Conservation (phyloP, 2,329 filamentous ascomycete species). For the Botryotinia convoluta region DNA sequence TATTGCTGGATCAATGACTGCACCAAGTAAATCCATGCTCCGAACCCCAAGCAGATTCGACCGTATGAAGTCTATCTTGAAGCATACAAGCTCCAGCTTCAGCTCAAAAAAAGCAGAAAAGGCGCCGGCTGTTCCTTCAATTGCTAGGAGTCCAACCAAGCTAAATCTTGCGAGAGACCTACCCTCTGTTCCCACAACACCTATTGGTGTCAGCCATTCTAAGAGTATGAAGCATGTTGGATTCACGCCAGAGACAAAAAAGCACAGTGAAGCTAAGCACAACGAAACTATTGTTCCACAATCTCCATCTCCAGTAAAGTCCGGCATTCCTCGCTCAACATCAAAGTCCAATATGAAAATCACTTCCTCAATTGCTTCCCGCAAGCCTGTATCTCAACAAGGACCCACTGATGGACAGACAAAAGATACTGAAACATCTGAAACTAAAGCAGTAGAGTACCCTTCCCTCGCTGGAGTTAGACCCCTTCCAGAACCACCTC, state of each 20-base stretch:
- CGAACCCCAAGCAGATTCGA: slow-evolving; percentile 39
- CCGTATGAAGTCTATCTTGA: slow-evolving; percentile 58
- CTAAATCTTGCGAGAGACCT: slow-evolving; percentile 55
- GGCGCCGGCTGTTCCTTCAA: slow-evolving; percentile 29
- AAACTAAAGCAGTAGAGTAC: slow-evolving; percentile 29
- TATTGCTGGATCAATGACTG: slow-evolving; percentile 38
- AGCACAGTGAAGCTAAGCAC: slow-evolving; percentile 48
- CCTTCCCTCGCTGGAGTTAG: slow-evolving; percentile 34
- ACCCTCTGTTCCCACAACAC: slow-evolving; percentile 58
- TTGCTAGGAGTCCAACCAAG: slow-evolving; percentile 44
- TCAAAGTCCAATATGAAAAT: slow-evolving; percentile 37
- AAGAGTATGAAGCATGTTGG: slow-evolving; percentile 71
- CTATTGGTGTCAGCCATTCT: slow-evolving; percentile 45
- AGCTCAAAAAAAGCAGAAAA: slow-evolving; percentile 29
- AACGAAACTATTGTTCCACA: slow-evolving; percentile 42
- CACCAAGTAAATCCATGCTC: slow-evolving; percentile 28
- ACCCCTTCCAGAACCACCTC: slow-evolving; percentile 30
- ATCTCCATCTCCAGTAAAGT: slow-evolving; percentile 57
- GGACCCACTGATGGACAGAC: not conserved
- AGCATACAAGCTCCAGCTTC: slow-evolving; percentile 35
- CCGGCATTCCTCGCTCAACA: slow-evolving; percentile 45
- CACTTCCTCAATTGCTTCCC: slow-evolving; percentile 4
- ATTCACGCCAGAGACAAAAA: slow-evolving; percentile 68
- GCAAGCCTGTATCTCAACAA: not conserved
- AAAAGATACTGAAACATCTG: not conserved